A percentile compares a stretch with the other conserved stretches of the same genome.
Conservation (phyloP, 352 stramenopile genomes). For the Phytophthora ramorum region DNA sequence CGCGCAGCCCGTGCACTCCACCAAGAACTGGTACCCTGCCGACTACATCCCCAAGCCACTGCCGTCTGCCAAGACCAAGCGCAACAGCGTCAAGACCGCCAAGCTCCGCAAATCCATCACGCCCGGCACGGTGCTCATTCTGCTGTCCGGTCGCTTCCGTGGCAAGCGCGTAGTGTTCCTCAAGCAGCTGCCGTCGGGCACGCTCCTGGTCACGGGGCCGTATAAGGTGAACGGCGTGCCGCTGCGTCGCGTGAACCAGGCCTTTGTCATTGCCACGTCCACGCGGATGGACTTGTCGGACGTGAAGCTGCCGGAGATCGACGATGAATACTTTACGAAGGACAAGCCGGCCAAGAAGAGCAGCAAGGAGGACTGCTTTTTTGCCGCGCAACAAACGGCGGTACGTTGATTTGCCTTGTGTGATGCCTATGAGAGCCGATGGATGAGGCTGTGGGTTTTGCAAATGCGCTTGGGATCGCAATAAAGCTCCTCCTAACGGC, state of each 20-base stretch:
- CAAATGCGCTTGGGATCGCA: slow-evolving; percentile 86
- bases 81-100: slow-evolving; percentile 87
- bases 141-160: slow-evolving; percentile 96
- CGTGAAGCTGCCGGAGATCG: slow-evolving; percentile 93
- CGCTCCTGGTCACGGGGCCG: slow-evolving; percentile 97
- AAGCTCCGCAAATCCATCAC: slow-evolving; percentile 97
- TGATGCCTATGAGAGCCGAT: slow-evolving; percentile 23
- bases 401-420: slow-evolving; percentile 41
- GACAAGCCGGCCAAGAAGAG: slow-evolving; percentile 89
- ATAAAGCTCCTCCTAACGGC: slow-evolving; percentile 84
- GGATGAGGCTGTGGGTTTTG: slow-evolving; percentile 13
- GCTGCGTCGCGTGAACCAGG: slow-evolving; percentile 98
- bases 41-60: slow-evolving; percentile 73
- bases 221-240: slow-evolving; percentile 99
- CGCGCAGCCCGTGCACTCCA: slow-evolving; percentile 16
- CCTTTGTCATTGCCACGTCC: slow-evolving; percentile 99
- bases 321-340: slow-evolving; percentile 98
- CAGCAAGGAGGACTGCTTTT: slow-evolving; percentile 98
- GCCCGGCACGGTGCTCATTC: slow-evolving; percentile 97
- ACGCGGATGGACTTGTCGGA: slow-evolving; percentile 96
- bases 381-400: slow-evolving; percentile 65
- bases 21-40: slow-evolving; percentile 81
- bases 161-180: slow-evolving; percentile 99
- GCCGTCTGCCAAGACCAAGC: slow-evolving; percentile 71
- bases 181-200: slow-evolving; percentile 96